Conservation (phyloP, 73 alveolate genomes). For the Diophrys appendiculata region DNA sequence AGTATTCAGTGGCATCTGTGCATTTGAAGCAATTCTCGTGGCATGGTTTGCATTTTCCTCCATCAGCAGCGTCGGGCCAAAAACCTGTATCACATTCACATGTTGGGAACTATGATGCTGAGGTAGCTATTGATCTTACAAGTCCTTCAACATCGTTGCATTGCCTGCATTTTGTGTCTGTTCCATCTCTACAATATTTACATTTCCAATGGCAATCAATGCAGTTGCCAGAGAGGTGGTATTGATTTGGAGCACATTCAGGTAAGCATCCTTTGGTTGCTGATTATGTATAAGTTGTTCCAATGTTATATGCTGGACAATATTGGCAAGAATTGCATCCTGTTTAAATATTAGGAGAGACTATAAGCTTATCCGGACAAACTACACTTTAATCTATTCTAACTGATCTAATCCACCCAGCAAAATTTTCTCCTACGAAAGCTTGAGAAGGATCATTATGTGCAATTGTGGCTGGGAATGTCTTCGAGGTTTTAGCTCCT, state of each 20-base stretch:
- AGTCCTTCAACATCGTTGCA: slow-evolving; percentile 30
- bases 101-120: slow-evolving; percentile 4
- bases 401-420: background rate
- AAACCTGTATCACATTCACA: slow-evolving; percentile 43
- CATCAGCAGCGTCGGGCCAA: slow-evolving; percentile 8
- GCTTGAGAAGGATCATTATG: background rate
- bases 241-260: background rate
- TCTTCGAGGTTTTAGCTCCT: background rate
- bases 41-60: slow-evolving; percentile 27
- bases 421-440: background rate
- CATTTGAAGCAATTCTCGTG: slow-evolving; percentile 32
- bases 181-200: slow-evolving; percentile 26
- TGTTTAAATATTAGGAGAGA: background rate
- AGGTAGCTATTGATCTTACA: background rate
- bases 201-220: slow-evolving; percentile 31
- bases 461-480: background rate
- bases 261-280: background rate
- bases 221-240: slow-evolving; percentile 20
- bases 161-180: slow-evolving; percentile 22
- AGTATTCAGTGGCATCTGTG: slow-evolving; percentile 23
- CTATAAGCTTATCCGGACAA: background rate
- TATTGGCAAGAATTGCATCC: background rate
- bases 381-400: background rate
- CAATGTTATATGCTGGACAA: background rate
- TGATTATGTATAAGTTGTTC: background rate